phyloP scores from a whole-genome alignment of 2,329 filamentous ascomycete species.

The Davidsoniella virescens region DNA sequence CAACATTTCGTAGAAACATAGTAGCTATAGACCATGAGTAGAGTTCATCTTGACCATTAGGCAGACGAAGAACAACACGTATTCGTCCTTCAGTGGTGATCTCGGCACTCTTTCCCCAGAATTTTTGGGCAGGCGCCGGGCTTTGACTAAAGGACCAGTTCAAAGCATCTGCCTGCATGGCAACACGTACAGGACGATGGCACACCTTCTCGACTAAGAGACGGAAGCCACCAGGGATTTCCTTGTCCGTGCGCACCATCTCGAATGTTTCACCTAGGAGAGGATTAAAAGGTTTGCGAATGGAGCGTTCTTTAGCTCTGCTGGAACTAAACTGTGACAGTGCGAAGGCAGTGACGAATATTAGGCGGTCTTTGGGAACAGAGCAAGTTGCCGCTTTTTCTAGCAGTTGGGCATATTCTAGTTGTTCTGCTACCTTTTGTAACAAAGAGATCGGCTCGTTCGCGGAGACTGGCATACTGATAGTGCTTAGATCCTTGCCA shows the following conservation, averaged over 20 bases:
- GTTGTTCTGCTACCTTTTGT: constrained; percentile 74
- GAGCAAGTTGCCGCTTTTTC: constrained; percentile 53
- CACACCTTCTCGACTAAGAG: constrained; percentile 92
- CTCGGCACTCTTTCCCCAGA: constrained; percentile 95
- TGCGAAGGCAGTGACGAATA: constrained; percentile 81
- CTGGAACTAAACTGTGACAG: constrained; percentile 69
- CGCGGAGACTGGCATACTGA: constrained; percentile 92
- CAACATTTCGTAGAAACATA: constrained; percentile 85
- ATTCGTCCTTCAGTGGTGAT: constrained; percentile 83
- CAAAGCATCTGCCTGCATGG: constrained; percentile 77
- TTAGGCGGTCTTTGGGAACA: constrained; percentile 49
- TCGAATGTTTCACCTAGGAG: constrained; percentile 94
- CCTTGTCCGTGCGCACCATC: constrained; percentile 68
- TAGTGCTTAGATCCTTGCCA: constrained; percentile 89
- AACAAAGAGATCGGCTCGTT: constrained; percentile 85
- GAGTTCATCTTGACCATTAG: constrained; percentile 55
- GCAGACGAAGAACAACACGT: constrained; percentile 52
- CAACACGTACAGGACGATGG: constrained; percentile 81
- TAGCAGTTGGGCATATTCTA: constrained; percentile 79
- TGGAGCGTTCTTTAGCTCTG: constrained; percentile 75
- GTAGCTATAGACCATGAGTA: constrained; percentile 84
- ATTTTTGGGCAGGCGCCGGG: constrained; percentile 82
- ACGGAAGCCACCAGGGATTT: constrained; percentile 57
- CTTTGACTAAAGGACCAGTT: constrained; percentile 79
- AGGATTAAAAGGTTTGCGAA: constrained; percentile 94